Conservation (phyloP, 2,329 filamentous ascomycete species). For the Ophiosphaerella korrae region DNA sequence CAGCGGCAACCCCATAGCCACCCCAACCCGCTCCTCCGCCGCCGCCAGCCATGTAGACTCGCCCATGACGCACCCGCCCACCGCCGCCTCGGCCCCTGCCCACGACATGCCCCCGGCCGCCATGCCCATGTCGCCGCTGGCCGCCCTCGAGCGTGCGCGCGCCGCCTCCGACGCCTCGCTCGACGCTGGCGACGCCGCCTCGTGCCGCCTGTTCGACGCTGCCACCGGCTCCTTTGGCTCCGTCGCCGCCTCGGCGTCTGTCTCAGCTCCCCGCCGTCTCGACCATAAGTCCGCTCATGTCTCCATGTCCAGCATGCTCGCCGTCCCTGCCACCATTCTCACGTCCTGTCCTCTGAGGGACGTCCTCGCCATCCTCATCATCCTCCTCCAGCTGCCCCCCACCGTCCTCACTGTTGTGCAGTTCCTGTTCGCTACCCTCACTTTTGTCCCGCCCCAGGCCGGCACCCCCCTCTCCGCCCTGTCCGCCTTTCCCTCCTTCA, state of each 20-base stretch:
- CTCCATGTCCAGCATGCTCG: constrained; percentile 70
- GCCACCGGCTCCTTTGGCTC: constrained; percentile 42
- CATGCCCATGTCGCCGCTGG: constrained; percentile 13
- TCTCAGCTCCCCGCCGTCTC: constrained; percentile 64
- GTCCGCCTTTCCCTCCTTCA: constrained; percentile 76
- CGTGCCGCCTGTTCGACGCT: constrained; percentile 36
- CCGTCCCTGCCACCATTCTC: constrained; percentile 83
- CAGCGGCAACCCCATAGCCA: constrained; percentile 50
- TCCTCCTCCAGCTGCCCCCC: constrained; percentile 89
- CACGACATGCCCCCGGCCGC: constrained; percentile 2
- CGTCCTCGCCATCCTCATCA: constrained; percentile 94
- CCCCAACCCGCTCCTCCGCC: constrained; percentile 42
- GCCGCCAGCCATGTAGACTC: constrained; percentile 45
- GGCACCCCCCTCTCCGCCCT: constrained; percentile 77
- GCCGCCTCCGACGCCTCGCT: constrained; percentile 51
- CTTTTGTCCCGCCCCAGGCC: constrained; percentile 80
- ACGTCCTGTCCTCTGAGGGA: constrained; percentile 89
- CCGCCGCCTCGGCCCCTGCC: constrained; percentile 5
- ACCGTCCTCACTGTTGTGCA: constrained; percentile 88
- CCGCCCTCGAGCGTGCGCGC: constrained; percentile 43
- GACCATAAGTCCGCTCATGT: constrained; percentile 66
- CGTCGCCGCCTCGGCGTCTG: constrained; percentile 40
- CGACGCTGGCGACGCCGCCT: constrained; percentile 43
- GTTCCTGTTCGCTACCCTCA: constrained; percentile 88
- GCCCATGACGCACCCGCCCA: constrained; percentile 40